Percentiles rank a stretch among this genome's conserved stretches.
phyloP scores from a whole-genome alignment of 257 asterid genomes.

The Ehretia macrophylla region DNA sequence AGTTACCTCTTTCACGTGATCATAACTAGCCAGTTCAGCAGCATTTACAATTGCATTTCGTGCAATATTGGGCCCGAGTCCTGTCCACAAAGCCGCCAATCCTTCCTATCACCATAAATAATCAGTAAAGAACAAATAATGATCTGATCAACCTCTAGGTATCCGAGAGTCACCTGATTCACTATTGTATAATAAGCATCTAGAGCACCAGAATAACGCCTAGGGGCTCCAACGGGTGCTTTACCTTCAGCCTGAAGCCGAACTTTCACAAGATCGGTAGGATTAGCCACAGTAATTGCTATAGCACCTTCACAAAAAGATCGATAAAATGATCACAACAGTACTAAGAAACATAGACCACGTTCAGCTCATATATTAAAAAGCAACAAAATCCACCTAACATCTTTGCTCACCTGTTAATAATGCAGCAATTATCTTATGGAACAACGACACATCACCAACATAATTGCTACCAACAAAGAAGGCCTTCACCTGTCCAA shows the following conservation, averaged over 20 bases:
- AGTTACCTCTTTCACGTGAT: slow-evolving; percentile 81
- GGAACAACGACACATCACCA: slow-evolving; percentile 62
- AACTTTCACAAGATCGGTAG: slow-evolving; percentile 93
- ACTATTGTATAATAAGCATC: slow-evolving; percentile 73
- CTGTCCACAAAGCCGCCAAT: slow-evolving; percentile 87
- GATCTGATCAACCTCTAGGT: slow-evolving; percentile 12
- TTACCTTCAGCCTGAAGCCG: slow-evolving; percentile 96
- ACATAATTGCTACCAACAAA: slow-evolving; percentile 47
- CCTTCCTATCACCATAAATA: slow-evolving; percentile 73
- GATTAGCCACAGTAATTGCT: slow-evolving; percentile 92
- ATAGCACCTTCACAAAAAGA: slow-evolving; percentile 66
- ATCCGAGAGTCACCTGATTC: slow-evolving; percentile 53
- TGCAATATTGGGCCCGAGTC: slow-evolving; percentile 89
- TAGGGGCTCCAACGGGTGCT: slow-evolving; percentile 57
- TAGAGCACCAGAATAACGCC: slow-evolving; percentile 81
- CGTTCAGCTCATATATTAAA: background rate
- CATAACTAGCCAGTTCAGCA: slow-evolving; percentile 93
- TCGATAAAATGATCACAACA: slow-evolving; percentile 9
- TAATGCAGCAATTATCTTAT: slow-evolving; percentile 78
- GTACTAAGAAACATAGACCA: background rate
- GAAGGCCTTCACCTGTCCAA: slow-evolving; percentile 62
- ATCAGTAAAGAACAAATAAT: slow-evolving; percentile 22
- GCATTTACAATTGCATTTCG: slow-evolving; percentile 89
- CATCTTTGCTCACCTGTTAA: slow-evolving; percentile 57
- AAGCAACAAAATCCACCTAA: background rate